Conservation (phyloP, 2,329 filamentous ascomycete species). For the Xylaria multiplex region DNA sequence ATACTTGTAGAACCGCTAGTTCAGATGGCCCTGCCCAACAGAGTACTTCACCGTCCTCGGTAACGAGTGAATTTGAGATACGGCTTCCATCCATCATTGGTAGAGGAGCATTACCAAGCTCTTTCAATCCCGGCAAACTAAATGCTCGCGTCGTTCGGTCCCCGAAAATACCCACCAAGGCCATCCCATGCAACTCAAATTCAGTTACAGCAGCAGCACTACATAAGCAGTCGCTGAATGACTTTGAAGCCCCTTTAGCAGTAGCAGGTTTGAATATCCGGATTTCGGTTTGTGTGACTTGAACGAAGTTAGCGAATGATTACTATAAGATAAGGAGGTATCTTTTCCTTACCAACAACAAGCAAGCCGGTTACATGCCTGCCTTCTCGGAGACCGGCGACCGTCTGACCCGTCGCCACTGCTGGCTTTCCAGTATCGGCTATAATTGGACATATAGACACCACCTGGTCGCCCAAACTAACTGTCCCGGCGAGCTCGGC, state of each 20-base stretch:
- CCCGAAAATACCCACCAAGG: constrained; percentile 84
- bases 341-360: constrained; percentile 68
- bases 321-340: background rate
- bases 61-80: constrained; percentile 75
- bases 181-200: constrained; percentile 78
- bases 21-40: constrained; percentile 92
- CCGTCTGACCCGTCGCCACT: constrained; percentile 76
- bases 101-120: constrained; percentile 76
- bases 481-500: constrained; percentile 76
- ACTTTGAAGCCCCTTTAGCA: constrained; percentile 89
- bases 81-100: constrained; percentile 78
- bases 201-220: constrained; percentile 82
- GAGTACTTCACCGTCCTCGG: constrained; percentile 81
- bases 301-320: constrained; percentile 38
- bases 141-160: constrained; percentile 83
- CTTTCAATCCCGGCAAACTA: constrained; percentile 87
- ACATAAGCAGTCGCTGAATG: constrained; percentile 85
- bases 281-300: constrained; percentile 76
- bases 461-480: constrained; percentile 73
- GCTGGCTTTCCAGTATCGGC: constrained; percentile 80
- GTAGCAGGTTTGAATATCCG: constrained; percentile 87
- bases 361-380: constrained; percentile 81
- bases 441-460: constrained; percentile 82
- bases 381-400: constrained; percentile 81
- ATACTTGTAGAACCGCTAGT: constrained; percentile 82